phyloP scores from a whole-genome alignment of 2,329 filamentous ascomycete genomes.

The Hymenoscyphus fructigenus region DNA sequence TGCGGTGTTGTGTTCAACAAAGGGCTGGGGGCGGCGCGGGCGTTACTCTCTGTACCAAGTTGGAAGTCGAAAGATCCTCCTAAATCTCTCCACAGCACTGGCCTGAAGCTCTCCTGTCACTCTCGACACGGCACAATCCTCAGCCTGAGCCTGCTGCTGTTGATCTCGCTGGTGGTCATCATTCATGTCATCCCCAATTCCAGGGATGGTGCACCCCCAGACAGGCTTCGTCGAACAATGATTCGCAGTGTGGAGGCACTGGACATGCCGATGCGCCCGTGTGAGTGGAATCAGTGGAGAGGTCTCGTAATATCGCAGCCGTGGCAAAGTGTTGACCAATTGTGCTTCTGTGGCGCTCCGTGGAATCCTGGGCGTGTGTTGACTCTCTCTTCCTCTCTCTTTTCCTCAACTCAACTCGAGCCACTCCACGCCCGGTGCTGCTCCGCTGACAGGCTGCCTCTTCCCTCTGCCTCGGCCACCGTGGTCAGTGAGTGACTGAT shows the following conservation, averaged over 20 bases:
- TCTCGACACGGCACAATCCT: too few species aligned
- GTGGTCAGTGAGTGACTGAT: constrained; percentile 8
- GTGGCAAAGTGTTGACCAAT: constrained; percentile 4
- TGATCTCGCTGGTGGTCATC: too few species aligned
- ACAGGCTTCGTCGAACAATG: neutral
- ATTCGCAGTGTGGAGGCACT: neutral
- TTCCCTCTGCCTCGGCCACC: neutral
- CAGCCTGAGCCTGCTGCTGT: too few species aligned
- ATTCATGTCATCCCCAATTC: neutral
- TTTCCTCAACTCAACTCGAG: neutral
- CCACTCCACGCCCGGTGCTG: constrained; percentile 6
- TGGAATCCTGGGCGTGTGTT: constrained; percentile 1
- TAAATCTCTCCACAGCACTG: too few species aligned
- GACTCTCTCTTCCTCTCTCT: neutral
- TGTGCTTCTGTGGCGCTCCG: constrained; percentile 1
- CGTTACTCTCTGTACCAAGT: neutral
- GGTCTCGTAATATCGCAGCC: neutral
- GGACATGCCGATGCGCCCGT: neutral
- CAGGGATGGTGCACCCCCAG: neutral
- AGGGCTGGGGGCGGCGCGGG: neutral
- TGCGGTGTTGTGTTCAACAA: neutral
- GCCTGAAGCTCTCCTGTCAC: too few species aligned
- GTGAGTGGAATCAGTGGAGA: neutral
- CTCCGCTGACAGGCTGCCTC: neutral
- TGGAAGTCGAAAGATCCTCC: neutral